Evolutionary conservation across 257 asterid genomes (phyloP).

Genomic region (Nicotiana paniculata): DNA sequence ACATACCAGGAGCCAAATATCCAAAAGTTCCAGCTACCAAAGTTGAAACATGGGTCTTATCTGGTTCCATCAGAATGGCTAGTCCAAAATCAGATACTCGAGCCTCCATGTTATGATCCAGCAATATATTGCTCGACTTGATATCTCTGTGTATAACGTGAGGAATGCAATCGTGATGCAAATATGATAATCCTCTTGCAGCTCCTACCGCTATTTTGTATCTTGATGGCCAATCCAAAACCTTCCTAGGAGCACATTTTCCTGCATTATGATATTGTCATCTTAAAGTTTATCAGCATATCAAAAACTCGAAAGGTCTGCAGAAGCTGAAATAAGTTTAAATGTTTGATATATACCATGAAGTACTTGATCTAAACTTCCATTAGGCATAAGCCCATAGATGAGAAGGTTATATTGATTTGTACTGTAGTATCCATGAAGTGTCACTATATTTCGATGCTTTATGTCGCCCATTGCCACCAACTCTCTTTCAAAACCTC

Average conservation of each 20-base stretch:
- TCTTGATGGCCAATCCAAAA: slow-evolving; percentile 69
- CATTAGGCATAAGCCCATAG: slow-evolving; percentile 87
- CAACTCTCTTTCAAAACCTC: slow-evolving; percentile 78
- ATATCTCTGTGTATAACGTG: slow-evolving; percentile 87
- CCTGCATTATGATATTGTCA: slow-evolving; percentile 34
- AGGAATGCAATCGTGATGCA: slow-evolving; percentile 88
- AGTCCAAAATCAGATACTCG: slow-evolving; percentile 80
- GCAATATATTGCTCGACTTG: slow-evolving; percentile 73
- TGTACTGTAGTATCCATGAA: slow-evolving; percentile 74
- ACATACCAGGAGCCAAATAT: slow-evolving; percentile 81
- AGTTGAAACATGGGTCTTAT: slow-evolving; percentile 83
- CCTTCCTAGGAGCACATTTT: slow-evolving; percentile 39
- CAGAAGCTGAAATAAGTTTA: background rate
- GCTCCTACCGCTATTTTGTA: slow-evolving; percentile 79
- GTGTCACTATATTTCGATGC: slow-evolving; percentile 75
- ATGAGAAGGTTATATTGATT: slow-evolving; percentile 74
- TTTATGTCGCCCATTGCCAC: slow-evolving; percentile 88
- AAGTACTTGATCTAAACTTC: slow-evolving; percentile 56
- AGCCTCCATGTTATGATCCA: slow-evolving; percentile 72
- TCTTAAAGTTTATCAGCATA: background rate
- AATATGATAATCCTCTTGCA: slow-evolving; percentile 84
- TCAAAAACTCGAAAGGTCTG: background rate
- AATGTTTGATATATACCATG: slow-evolving; percentile 40
- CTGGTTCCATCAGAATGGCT: slow-evolving; percentile 81
- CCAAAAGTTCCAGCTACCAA: slow-evolving; percentile 90